Conservation (phyloP, 1,284 basidiomycete genomes). For the Phellopilus nigrolimitatus region DNA sequence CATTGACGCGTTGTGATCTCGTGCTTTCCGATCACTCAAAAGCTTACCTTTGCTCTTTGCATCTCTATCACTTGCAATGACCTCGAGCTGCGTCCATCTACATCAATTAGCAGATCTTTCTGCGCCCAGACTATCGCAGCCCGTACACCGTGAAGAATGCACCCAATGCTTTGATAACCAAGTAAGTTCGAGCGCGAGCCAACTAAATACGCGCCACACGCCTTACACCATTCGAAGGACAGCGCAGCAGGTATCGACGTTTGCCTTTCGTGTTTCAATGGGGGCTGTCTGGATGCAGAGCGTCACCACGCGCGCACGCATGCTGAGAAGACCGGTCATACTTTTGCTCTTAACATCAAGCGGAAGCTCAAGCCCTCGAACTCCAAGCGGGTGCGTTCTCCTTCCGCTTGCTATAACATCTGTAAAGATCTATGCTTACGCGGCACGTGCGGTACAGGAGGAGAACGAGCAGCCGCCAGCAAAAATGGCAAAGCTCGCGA, state of each 20-base stretch:
- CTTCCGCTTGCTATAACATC: background rate
- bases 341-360: conserved; percentile 79
- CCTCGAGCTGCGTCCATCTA: conserved; percentile 8
- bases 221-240: conserved; percentile 46
- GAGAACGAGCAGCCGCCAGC: conserved; percentile 76
- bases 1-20: too few species aligned
- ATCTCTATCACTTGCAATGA: conserved; percentile 7
- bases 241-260: conserved; percentile 77
- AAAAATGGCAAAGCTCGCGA: conserved; percentile 87
- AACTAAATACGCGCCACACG: conserved; percentile 6
- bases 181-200: conserved; percentile 39
- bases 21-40: too few species aligned
- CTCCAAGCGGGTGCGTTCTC: conserved; percentile 56
- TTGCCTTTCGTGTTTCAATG: conserved; percentile 92
- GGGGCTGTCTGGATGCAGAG: conserved; percentile 66
- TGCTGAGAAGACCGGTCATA: conserved; percentile 66
- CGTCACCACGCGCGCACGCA: conserved; percentile 74
- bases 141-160: conserved; percentile 84
- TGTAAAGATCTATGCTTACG: conserved; percentile 2
- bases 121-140: conserved; percentile 40
- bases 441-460: background rate
- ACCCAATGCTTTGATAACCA: conserved; percentile 96
- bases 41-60: too few species aligned
- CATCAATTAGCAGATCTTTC: background rate
- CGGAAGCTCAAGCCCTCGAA: conserved; percentile 61